Conservation (phyloP, 2,329 filamentous ascomycete species). For the Aspergillus intermedius region DNA sequence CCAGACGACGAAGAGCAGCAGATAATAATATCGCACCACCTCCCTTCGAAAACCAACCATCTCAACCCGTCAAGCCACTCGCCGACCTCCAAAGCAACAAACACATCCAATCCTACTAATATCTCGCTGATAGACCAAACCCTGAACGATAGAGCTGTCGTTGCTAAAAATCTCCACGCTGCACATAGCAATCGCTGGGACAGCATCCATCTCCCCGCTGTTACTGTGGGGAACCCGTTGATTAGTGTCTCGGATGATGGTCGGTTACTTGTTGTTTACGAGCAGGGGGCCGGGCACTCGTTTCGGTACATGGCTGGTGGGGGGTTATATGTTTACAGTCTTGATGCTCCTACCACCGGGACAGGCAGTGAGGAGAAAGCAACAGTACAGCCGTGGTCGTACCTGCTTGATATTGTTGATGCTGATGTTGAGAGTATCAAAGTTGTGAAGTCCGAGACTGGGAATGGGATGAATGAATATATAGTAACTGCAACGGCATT, state of each 20-base stretch:
- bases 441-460: background rate
- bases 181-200: conserved; percentile 7
- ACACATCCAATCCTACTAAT: background rate
- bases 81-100: background rate
- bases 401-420: conserved; percentile 11
- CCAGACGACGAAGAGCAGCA: background rate
- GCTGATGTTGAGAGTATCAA: conserved; percentile 9
- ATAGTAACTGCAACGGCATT: conserved; percentile 2
- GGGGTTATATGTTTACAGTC: conserved; percentile 12
- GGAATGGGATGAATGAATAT: background rate
- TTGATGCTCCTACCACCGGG: conserved; percentile 2
- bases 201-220: conserved; percentile 12
- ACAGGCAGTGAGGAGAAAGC: background rate
- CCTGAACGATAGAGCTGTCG: background rate
- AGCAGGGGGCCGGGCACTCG: conserved; percentile 11
- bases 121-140: background rate
- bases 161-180: conserved; percentile 3
- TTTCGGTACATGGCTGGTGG: conserved; percentile 11
- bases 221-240: conserved; percentile 7
- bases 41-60: background rate
- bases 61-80: background rate
- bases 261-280: conserved; percentile 12
- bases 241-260: conserved; percentile 11
- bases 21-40: background rate
- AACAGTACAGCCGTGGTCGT: conserved; percentile 11